Base-by-base conservation (phyloP, 805 yeast species). In the Wickerhamomyces bisporus region DNA sequence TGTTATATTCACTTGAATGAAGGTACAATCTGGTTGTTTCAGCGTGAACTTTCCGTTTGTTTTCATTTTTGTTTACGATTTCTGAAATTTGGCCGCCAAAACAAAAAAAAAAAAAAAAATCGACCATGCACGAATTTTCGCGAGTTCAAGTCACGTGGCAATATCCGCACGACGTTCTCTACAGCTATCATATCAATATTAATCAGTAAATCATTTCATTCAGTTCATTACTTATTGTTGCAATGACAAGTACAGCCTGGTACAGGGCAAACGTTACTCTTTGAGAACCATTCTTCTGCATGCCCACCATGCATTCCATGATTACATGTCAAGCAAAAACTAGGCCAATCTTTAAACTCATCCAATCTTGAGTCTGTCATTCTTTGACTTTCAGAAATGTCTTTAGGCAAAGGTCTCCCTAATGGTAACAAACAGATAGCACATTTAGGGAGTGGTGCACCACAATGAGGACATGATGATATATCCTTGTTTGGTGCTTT, bases 291-390 rank as follows among this genome's bases (percentile, higher is more conserved):
- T 52, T 89, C 94, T 45, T 86, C 88, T 0, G 97, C 97, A 58
- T 91, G 98, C 4, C 84, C 88, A 0, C 95, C 88, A 62, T 91
- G 98, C 76, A 81, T 81, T 1, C 96, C 95, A 52, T 91, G 98
- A 55, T 84, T 86, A 57, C 98, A 91, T 25, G 81, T 76, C 46
- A 91, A 62, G 53, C 98, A 91, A 61, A 87, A 87, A 48, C 93
- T 86, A 48, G 91, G 88, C 95, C 96, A 87, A 45, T 83, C 82
- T 42, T 78, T 73, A 56, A 84, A 76, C 42, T 52, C 51, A 19
- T 48, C 40, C 4, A 46, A 20, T 21, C 40, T 48, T 17, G 42
- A 52, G n/a, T 53, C 54, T 1, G 48, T 48, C 2, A 23, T 15
- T 7, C 21, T 30, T 24, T 36, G 34, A 34, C 40, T 24, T 16